Base-by-base conservation (phyloP, 345 rosid genomes). In the Kernera saxatilis region DNA sequence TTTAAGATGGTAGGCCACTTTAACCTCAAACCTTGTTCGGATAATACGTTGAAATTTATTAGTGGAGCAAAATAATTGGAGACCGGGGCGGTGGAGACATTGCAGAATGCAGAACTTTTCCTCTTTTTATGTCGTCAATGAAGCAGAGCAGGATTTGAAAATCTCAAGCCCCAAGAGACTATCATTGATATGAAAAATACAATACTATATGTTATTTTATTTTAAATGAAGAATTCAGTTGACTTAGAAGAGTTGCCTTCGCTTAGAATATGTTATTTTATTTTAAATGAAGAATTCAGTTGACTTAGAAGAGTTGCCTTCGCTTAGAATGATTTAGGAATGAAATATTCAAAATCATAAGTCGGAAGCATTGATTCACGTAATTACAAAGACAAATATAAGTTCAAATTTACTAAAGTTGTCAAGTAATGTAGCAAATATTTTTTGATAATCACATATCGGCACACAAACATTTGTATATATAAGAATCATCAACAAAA, bases 381-480 rank as follows among this genome's bases (percentile, higher is more conserved):
- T 57, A 11, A 22, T 15, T 17, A 44, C 6, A 65, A 46, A 56
- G 12, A 46, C 19, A 18, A 49, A 27, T 43, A 51, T 12, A 62
- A 3, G 30, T 27, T 54, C 50, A 44, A 35, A 33, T 18, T 14
- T 54, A 69, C 53, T 36, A 60, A 58, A 41, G 15, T 39, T 21
- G 27, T 66, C 35, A 22, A 65, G 41, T 45, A 26, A 23, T 11
- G 43, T 41, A 60, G 37, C 25, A 52, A 60, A 32, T 40, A 23
- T 5, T 8, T 17, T 69, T 39, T 18, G 5, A 61, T 44, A 57
- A 27, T 44, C 45, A 62, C 27, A 61, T 69, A 3, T 76, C 21
- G 8, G 51, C 79, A 70, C 71, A 63, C 79, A 76, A 43, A 26
- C 27, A 10, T 43, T 60, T 75, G 63, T 60, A 74, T 59, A 29